Evolutionary conservation across 2,329 filamentous ascomycete genomes (phyloP), one percentile per base, ranked within the genome.

Genomic region (Tolypocladium sp.): DNA sequence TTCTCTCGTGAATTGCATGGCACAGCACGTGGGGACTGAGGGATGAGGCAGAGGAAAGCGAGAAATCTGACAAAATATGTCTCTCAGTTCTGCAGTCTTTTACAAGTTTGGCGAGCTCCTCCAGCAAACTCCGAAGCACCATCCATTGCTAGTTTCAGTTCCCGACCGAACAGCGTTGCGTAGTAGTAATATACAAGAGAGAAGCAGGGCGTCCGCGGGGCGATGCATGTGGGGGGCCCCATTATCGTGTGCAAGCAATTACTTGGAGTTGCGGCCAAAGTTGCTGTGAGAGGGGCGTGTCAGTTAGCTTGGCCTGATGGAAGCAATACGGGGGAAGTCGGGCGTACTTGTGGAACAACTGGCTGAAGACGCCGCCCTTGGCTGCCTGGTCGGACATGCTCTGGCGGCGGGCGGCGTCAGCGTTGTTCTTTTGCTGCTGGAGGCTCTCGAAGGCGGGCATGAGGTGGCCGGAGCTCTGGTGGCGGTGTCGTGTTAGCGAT

Each of bases 301-400:
- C 30, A 53, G 49, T 15, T 2, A 9, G 9, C 27, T 35, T 7
- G 42, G 12, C 42, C 3, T 12, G 9, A 9, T 12, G 49, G 12
- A 22, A 3, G 8, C 17, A 9, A 12, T 17, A 13, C 9, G 7
- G 49, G 46, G 17, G 33, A 9, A 33, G 22, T 35, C 53, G 49
- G 15, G 67, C 79, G 57, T 70, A 85, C 82, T 78, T 83, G 64
- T 83, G 76, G 79, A 83, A 85, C 73, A 84, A 77, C 62, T 77
- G 74, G 58, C 79, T 79, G 57, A 85, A 72, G 62, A 84, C 71
- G 46, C 82, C 82, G 1, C 76, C 67, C 56, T 74, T 70, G 17
- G 74, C 74, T 60, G 76, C 76, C 67, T 85, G 82, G 59, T 85
- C 82, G 37, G 74, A 75, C 64, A 85, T 72, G 66, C 81, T 83